These are phyloP conservation scores for Thamnidium elegans DNA, from an alignment of 192 early-diverging fungal species.

Conservation along the genomic window DNA sequence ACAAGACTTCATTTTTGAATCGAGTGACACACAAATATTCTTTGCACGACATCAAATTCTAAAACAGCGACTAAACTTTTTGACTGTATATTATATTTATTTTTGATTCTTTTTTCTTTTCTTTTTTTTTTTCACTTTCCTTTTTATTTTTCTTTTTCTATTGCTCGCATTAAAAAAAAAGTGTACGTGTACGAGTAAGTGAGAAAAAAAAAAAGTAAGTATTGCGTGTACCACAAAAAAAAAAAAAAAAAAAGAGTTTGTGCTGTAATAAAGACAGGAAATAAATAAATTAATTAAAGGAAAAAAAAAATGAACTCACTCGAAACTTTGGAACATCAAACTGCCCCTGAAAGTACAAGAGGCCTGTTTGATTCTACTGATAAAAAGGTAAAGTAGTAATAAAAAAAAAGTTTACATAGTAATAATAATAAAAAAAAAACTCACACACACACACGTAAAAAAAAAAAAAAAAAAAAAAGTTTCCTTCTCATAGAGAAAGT, in stretches of 20 bases:
- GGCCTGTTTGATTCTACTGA: constrained; percentile 38
- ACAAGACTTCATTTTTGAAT: no score
- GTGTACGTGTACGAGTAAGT: neutral
- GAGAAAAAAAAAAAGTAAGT: no score
- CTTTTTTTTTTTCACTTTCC: neutral
- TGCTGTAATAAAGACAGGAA: no score
- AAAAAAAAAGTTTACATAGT: neutral
- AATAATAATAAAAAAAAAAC: neutral
- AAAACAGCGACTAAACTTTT: no score
- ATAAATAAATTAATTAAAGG: no score
- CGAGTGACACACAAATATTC: no score
- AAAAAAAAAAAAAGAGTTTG: no score
- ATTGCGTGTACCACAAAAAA: no score
- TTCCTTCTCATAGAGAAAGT: constrained; percentile 17
- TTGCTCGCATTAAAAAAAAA: neutral
- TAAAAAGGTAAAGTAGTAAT: constrained; percentile 6
- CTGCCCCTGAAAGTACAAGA: constrained; percentile 40
- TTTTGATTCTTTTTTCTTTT: no score
- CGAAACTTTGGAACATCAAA: constrained; percentile 36
- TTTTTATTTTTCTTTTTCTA: neutral
- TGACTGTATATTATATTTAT: no score
- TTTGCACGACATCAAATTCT: no score
- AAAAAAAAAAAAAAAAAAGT: constrained; percentile 3
- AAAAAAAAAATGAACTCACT: neutral
- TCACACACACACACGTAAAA: neutral